Conservation (phyloP, 305 asterid species). For the Ajuga reptans region DNA sequence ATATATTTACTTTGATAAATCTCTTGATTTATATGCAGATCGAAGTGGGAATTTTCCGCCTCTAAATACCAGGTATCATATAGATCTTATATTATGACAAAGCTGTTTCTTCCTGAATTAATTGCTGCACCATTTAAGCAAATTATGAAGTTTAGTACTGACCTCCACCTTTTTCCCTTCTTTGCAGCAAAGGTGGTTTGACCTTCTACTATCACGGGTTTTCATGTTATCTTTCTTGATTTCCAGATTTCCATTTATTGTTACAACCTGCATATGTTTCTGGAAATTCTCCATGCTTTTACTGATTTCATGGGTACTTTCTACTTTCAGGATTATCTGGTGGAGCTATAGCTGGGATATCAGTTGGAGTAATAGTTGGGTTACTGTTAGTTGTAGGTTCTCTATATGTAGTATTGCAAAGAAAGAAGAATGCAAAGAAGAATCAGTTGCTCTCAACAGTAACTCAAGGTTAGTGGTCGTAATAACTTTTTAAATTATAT, state of each 20-base stretch:
- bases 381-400: slow-evolving; percentile 42
- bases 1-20: slow-evolving; percentile 1
- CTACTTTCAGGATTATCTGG: slow-evolving; percentile 54
- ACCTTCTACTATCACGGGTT: slow-evolving; percentile 31
- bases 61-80: slow-evolving; percentile 48
- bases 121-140: slow-evolving; percentile 3
- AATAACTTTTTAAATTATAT: slow-evolving; percentile 20
- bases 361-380: slow-evolving; percentile 39
- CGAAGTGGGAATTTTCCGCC: slow-evolving; percentile 52
- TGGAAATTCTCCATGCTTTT: slow-evolving; percentile 19
- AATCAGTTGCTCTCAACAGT: slow-evolving; percentile 32
- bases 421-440: slow-evolving; percentile 42
- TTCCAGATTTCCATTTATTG: slow-evolving; percentile 12
- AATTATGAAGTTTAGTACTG: slow-evolving; percentile 10
- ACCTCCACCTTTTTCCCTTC: slow-evolving; percentile 17
- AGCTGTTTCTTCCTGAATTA: not conserved
- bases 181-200: slow-evolving; percentile 71
- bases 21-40: slow-evolving; percentile 44
- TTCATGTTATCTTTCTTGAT: slow-evolving; percentile 24
- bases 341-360: slow-evolving; percentile 75
- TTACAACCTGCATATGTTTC: not conserved
- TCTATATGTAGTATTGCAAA: slow-evolving; percentile 36
- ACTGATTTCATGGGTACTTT: slow-evolving; percentile 14
- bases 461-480: slow-evolving; percentile 41
- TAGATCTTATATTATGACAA: slow-evolving; percentile 5